phyloP scores from a whole-genome alignment of 306 rosid species.

The Echinosophora koreensis region DNA sequence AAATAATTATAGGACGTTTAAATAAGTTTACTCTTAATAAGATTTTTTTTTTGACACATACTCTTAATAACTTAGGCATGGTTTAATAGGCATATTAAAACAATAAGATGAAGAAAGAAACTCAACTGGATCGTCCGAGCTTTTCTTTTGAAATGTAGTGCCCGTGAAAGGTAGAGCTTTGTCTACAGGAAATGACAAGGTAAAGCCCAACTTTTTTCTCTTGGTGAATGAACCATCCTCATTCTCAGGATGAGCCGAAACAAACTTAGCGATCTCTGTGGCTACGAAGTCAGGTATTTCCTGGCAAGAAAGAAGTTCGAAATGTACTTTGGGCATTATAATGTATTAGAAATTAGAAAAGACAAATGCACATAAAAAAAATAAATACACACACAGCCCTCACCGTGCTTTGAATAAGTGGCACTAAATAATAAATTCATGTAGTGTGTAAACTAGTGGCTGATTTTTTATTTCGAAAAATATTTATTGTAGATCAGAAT shows the following conservation, averaged over 20 bases:
- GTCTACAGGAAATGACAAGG: constrained; percentile 58
- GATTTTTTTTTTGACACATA: too few relatives aligned
- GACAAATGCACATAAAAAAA: too few relatives aligned
- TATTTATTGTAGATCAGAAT: too few relatives aligned
- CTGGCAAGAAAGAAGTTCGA: constrained; percentile 42
- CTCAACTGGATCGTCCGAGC: constrained; percentile 66
- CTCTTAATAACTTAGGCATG: too few relatives aligned
- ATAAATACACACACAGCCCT: too few relatives aligned
- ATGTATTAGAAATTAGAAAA: not conserved
- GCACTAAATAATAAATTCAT: too few relatives aligned
- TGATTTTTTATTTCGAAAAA: too few relatives aligned
- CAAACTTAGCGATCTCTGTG: constrained; percentile 66
- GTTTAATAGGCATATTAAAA: not conserved
- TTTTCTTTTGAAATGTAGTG: constrained; percentile 59
- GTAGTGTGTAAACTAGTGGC: too few relatives aligned
- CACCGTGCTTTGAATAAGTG: too few relatives aligned
- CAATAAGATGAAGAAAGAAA: constrained; percentile 3
- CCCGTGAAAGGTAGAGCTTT: constrained; percentile 44
- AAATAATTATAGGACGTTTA: too few relatives aligned
- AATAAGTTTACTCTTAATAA: too few relatives aligned
- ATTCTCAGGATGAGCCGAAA: constrained; percentile 50
- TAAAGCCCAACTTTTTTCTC: constrained; percentile 63
- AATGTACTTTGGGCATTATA: not conserved
- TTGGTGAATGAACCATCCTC: constrained; percentile 8
- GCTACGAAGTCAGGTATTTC: constrained; percentile 65